A percentile compares a stretch with the other conserved stretches of the same genome.
Evolutionary conservation across 176 grass and related monocot species (phyloP).

Genomic region (Puccinellia tenuiflora): DNA sequence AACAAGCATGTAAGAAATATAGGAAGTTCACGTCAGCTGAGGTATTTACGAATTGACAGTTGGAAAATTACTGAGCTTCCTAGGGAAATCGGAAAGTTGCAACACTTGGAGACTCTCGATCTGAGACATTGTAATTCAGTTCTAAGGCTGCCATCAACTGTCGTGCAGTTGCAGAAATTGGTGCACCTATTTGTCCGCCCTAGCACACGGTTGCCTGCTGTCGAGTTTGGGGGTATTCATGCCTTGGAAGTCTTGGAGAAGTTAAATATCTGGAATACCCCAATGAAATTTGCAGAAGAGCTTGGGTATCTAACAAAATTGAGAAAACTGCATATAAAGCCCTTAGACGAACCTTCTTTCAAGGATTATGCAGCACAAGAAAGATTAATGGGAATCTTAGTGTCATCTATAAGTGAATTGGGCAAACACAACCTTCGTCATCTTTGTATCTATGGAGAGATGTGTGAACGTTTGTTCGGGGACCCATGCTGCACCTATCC

Average conservation of each 20-base stretch:
- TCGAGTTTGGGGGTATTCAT: not conserved
- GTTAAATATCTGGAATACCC: not conserved
- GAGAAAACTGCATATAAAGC: not conserved
- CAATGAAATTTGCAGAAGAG: not conserved
- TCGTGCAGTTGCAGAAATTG: not conserved
- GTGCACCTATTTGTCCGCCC: not conserved
- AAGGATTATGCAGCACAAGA: not conserved
- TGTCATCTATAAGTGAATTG: not conserved
- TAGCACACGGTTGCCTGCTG: not conserved
- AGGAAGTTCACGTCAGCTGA: not conserved
- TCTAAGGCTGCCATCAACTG: not conserved
- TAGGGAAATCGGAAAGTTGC: not conserved
- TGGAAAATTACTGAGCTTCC: accelerated
- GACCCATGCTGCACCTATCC: not conserved
- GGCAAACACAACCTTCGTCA: not conserved
- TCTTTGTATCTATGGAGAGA: not conserved
- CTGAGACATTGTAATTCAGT: accelerated
- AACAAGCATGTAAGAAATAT: not conserved
- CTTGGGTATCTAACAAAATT: not conserved
- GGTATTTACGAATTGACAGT: accelerated
- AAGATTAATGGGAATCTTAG: not conserved
- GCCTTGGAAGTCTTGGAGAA: not conserved
- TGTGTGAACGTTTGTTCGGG: not conserved
- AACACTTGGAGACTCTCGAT: not conserved
- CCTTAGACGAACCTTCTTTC: not conserved